Conservation (phyloP, 129 eudicot genomes). For the Flaveria bidentis region DNA sequence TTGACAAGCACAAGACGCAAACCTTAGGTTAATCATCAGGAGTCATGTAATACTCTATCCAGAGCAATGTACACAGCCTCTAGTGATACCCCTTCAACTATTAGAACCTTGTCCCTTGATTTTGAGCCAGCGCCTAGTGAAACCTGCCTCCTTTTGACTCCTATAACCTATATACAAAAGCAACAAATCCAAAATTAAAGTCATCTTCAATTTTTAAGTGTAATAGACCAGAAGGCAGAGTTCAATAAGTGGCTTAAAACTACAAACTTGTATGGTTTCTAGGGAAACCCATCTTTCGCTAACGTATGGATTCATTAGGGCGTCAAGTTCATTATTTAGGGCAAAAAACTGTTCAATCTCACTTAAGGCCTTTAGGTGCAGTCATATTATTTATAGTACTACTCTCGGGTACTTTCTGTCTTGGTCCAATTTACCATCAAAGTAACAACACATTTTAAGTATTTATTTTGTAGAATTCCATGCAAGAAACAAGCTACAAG, state of each 20-base stretch:
- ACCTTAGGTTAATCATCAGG: conserved; percentile 22
- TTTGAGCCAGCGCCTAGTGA: conserved; percentile 79
- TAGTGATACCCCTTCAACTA: conserved; percentile 63
- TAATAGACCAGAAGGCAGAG: neutral
- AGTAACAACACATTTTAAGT: neutral
- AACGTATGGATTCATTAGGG: neutral
- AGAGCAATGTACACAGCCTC: conserved; percentile 68
- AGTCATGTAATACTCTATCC: conserved; percentile 42
- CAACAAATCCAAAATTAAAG: neutral
- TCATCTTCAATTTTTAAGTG: neutral
- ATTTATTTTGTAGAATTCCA: neutral
- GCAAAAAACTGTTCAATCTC: neutral
- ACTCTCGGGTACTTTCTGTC: neutral
- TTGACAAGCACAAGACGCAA: neutral
- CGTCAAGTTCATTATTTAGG: neutral
- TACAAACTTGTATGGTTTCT: neutral
- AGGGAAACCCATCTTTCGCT: neutral
- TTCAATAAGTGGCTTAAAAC: conserved; percentile 2
- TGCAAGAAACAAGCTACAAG: neutral
- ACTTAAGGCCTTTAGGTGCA: neutral
- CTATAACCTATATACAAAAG: conserved; percentile 53
- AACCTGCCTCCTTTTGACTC: conserved; percentile 80
- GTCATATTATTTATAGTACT: neutral
- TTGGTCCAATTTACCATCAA: neutral
- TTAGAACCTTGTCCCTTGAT: conserved; percentile 82